Evolutionary conservation across 2,329 filamentous ascomycete genomes (phyloP), one percentile per base, ranked within the genome.

Genomic region (Aureobasidium sp.): DNA sequence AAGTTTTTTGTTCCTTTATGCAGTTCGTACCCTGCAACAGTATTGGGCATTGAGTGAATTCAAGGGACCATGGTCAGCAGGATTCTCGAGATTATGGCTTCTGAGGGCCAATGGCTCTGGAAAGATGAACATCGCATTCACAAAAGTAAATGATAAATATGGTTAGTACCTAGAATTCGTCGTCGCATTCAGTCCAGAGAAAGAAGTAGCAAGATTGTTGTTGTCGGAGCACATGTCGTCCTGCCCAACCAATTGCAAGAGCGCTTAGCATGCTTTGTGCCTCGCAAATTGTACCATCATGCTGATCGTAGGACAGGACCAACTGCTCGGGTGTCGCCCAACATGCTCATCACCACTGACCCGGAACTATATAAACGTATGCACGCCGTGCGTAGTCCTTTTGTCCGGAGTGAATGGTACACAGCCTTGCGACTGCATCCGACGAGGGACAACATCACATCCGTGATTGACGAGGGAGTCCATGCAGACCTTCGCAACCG

Each of bases 21-120:
- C 70, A 30, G 57, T 66, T 61, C 71, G 67, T 34, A 68, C 66
- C 30, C 53, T 71, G 25, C 68, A 65, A 27, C 68, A 66, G n/a
- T 73, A 73, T 61, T 65, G 65, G 58, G 65, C 70, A 2, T 67
- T 76, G 53, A 67, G 64, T 21, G 64, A 70, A 8, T 76, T 76
- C 63, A 69, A 70, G 25, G 75, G 74, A 32, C 74, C 74, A 58
- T 73, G 72, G 68, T 70, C 67, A 1, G 67, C 69, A 21, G 72
- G 71, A 10, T 76, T 72, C 69, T 73, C 72, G 7, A 66, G 74
- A 21, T 57, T 75, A 64, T 76, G 73, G 74, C 68, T 76, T 42
- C 66, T 75, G 27, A 66, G 66, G 25, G 72, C 72, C 32, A 70
- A 72, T 61, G 65, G 66, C 58, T 73, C 71, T 51, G 74, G 74